Conservation (phyloP, 495 filamentous ascomycete species). For the Bryoglossum gracile region DNA sequence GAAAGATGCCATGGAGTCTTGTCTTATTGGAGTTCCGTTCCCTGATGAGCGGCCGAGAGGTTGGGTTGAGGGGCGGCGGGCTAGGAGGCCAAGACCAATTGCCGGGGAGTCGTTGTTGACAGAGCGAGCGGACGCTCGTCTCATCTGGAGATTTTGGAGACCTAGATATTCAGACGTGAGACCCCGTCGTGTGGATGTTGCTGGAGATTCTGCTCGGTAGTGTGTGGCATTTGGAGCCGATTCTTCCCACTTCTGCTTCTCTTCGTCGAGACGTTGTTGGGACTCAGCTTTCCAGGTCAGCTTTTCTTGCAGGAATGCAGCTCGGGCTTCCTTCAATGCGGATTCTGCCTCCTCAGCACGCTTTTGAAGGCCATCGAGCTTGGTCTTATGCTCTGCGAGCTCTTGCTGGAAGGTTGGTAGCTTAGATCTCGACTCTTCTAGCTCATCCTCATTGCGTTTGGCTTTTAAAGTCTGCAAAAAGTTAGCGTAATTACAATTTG, state of each 20-base stretch:
- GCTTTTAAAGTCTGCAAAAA: conserved; percentile 57
- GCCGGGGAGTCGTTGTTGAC: conserved; percentile 19
- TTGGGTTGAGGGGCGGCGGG: conserved; percentile 14
- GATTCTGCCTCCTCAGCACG: conserved; percentile 59
- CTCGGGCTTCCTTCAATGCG: conserved; percentile 50
- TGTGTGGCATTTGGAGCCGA: conserved; percentile 20
- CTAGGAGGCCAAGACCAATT: conserved; percentile 10
- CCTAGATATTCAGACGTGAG: conserved; percentile 23
- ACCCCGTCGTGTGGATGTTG: conserved; percentile 36
- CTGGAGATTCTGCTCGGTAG: conserved; percentile 40
- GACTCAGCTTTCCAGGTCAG: conserved; percentile 56
- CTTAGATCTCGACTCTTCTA: conserved; percentile 62
- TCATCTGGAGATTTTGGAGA: conserved; percentile 22
- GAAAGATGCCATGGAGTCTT: conserved; percentile 20
- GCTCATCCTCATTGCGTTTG: conserved; percentile 73
- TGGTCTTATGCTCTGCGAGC: conserved; percentile 48
- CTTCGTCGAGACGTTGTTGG: conserved; percentile 59
- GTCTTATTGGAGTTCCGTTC: conserved; percentile 18
- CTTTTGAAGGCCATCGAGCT: conserved; percentile 55
- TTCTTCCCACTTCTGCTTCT: conserved; percentile 62
- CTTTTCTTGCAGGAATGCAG: conserved; percentile 63
- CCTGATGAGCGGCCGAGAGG: conserved; percentile 14
- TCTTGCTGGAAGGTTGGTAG: conserved; percentile 53
- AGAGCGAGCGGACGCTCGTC: conserved; percentile 21
- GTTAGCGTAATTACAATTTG: conserved; percentile 5